Conservation (phyloP, 2,329 filamentous ascomycete genomes). For the Corinectria fuckeliana region DNA sequence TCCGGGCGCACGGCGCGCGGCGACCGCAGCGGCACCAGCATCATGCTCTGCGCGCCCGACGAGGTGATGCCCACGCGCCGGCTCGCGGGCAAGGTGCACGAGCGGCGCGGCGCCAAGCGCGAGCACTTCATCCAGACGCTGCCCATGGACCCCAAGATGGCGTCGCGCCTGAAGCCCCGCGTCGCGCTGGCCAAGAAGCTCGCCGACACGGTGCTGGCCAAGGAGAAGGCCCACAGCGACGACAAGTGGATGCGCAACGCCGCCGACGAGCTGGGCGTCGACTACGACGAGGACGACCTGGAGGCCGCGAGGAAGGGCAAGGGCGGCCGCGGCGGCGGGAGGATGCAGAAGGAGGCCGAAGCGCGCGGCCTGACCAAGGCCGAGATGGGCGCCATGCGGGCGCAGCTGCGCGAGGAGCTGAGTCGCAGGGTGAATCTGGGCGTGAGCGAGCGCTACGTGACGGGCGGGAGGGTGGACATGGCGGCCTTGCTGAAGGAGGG, state of each 20-base stretch:
- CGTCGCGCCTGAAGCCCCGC: slow-evolving; percentile 77
- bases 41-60: slow-evolving; percentile 89
- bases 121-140: slow-evolving; percentile 79
- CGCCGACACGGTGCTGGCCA: slow-evolving; percentile 81
- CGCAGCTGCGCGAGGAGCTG: slow-evolving; percentile 75
- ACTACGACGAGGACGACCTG: slow-evolving; percentile 90
- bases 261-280: slow-evolving; percentile 91
- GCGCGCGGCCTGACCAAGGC: slow-evolving; percentile 72
- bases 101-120: slow-evolving; percentile 58
- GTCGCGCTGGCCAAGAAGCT: slow-evolving; percentile 85
- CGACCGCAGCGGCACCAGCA: slow-evolving; percentile 76
- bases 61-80: slow-evolving; percentile 86
- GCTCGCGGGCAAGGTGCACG: slow-evolving; percentile 87
- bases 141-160: slow-evolving; percentile 81
- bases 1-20: slow-evolving; percentile 94
- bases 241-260: slow-evolving; percentile 84
- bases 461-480: slow-evolving; percentile 83
- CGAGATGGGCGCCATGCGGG: slow-evolving; percentile 73
- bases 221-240: slow-evolving; percentile 84
- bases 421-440: slow-evolving; percentile 81
- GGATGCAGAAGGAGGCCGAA: slow-evolving; percentile 77
- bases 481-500: slow-evolving; percentile 71
- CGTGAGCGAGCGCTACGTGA: slow-evolving; percentile 86
- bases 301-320: slow-evolving; percentile 70
- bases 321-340: slow-evolving; percentile 73